Conservation (phyloP, 495 filamentous ascomycete genomes). For the Wilcoxina mikolae region DNA sequence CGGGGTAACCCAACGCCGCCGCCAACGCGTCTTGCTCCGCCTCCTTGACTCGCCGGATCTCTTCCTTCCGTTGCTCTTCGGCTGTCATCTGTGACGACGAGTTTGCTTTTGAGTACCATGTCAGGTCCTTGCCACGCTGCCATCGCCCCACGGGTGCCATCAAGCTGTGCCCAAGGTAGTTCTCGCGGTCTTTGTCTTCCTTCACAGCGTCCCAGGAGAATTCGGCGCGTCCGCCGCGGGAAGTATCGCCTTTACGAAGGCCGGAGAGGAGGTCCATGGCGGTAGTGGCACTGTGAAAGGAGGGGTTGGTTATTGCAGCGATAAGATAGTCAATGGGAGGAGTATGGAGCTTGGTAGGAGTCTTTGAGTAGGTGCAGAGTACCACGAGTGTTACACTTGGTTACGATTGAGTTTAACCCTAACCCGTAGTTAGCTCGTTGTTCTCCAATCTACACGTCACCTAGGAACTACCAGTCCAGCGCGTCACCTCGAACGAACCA, state of each 20-base stretch:
- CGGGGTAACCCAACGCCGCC: conserved; percentile 61
- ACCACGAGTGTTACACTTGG: too few relatives aligned
- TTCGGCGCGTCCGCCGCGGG: conserved; percentile 77
- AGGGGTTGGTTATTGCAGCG: too few relatives aligned
- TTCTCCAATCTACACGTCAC: too few relatives aligned
- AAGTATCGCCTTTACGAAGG: conserved; percentile 74
- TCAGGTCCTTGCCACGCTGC: conserved; percentile 76
- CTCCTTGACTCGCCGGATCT: conserved; percentile 70
- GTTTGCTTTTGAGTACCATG: conserved; percentile 67
- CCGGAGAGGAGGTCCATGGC: conserved; percentile 87
- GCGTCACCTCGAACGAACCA: too few relatives aligned
- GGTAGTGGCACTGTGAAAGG: too few relatives aligned
- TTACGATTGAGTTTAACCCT: too few relatives aligned
- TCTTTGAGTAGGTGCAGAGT: too few relatives aligned
- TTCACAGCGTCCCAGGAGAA: conserved; percentile 96
- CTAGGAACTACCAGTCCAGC: too few relatives aligned
- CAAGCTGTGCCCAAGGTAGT: conserved; percentile 90
- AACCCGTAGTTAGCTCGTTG: too few relatives aligned
- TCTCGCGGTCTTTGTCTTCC: conserved; percentile 73
- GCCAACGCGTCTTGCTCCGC: conserved; percentile 84
- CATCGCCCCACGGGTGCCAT: conserved; percentile 95
- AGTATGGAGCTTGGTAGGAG: too few relatives aligned
- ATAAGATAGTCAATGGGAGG: too few relatives aligned
- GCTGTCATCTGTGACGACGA: conserved; percentile 22
- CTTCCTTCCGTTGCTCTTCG: conserved; percentile 56